Percentiles rank a stretch among this genome's conserved stretches.
These are phyloP conservation scores for Pseudohalonectria lignicola DNA, from an alignment of 2,329 filamentous ascomycete genomes.

Conservation along the genomic window DNA sequence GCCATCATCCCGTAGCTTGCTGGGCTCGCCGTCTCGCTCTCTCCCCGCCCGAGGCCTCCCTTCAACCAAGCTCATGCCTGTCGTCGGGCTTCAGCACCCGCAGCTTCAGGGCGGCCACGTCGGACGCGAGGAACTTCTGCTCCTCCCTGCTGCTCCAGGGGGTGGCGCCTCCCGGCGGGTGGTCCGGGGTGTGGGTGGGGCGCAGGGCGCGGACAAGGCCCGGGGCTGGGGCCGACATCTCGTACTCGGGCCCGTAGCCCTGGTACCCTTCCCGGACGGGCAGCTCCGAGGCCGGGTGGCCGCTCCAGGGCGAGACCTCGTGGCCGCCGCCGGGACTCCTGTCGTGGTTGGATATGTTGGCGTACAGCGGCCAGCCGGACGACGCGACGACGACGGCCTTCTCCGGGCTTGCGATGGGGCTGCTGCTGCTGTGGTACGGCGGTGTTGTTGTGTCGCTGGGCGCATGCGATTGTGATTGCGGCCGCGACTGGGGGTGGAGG, in stretches of 20 bases:
- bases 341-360: no score
- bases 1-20: no score
- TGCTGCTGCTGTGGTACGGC: no score
- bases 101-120: neutral
- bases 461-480: neutral
- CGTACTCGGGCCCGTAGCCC: conserved; percentile 3
- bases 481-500: neutral
- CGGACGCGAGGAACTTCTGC: conserved; percentile 2
- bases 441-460: no score
- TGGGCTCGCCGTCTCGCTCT: no score
- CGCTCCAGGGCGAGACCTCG: conserved; percentile 1
- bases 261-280: conserved; percentile 1
- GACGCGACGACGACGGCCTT: no score
- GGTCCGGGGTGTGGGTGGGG: neutral
- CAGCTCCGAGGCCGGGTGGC: conserved; percentile 2
- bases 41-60: no score
- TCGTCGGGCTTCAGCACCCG: neutral
- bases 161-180: neutral
- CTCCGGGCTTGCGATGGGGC: no score
- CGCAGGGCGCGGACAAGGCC: no score
- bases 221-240: neutral
- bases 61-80: neutral
- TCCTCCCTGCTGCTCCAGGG: neutral
- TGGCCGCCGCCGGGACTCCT: no score
- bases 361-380: no score